Evolutionary conservation across 805 yeast genomes (phyloP), one percentile per base, ranked within the genome.

Genomic region (Starmerella bombi): DNA sequence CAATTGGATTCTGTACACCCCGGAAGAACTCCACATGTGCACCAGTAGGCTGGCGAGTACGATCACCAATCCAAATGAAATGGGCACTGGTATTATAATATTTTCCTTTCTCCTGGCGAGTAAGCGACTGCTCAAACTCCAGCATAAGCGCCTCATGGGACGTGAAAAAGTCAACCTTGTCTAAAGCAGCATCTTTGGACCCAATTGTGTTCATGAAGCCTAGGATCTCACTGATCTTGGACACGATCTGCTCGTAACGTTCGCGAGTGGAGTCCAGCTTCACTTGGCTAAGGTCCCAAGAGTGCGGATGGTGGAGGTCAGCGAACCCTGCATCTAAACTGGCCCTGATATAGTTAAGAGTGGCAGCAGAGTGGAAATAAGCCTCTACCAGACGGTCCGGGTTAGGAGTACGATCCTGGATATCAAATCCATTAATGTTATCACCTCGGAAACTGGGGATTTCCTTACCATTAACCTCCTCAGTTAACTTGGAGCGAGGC

Each of bases 11-110:
- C 45, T 53, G 54, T 3, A 64, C 54, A 5, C 69, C 69, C 23
- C 69, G 49, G 56, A 64, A 64, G 45, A 60, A 64, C 53, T 64
- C 69, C 19, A 64, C 69, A 40, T 64, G 69, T n/a, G 69, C 69
- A 15, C 69, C 66, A 36, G 63, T 60, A 2, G 62, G 49, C 50
- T 65, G 69, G 9, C 69, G 51, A 1, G 69, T 64, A 25, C 69
- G 57, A 44, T 64, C 69, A 19, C 69, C 69, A 19, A 64, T 64
- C 68, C 68, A 64, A 22, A 64, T 51, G 46, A 64, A 64, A 39
- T 64, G 68, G 2, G 67, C 63, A 5, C 66, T 61, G 3, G 68
- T 62, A 46, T 64, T 59, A 54, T 59, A 64, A 58, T 58, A 63
- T 28, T 54, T 51, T 16, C 45, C 35, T 2, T 58, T 50, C 27